Evolutionary conservation across 441 rosid species (phyloP), one percentile per base, ranked within the genome.

Genomic region (Bocquillonia castaneifolia): DNA sequence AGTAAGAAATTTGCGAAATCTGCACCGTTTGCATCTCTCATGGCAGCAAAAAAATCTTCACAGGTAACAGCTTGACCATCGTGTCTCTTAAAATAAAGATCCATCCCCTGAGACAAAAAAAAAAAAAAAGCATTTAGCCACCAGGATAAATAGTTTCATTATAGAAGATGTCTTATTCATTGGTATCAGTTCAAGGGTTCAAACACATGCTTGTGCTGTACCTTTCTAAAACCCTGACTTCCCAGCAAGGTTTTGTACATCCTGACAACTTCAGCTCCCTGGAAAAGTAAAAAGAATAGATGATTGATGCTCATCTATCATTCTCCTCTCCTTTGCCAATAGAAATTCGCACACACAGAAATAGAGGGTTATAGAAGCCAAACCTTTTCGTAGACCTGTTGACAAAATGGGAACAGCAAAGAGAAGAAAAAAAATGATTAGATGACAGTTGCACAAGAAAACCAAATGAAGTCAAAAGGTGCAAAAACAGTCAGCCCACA

Each of bases 261-360:
- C 91, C 98, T 83, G 59, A 94, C 98, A 68, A 94, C 99, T 85
- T 94, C 98, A 72, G 99, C 99, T 82, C 99, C 99, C 99, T 94
- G 77, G 66, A 44, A 67, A n/a, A n/a, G n/a, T n/a, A n/a, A 64
- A 12, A 60, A 47, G 54, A 58, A 53, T 64, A 64, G 72, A 51
- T 23, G 53, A 52, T 70, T 31, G 44, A 78, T 28, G 42, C 39
- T 15, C 73, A 54, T 77, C 39, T 25, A 57, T 37, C 20, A 14
- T 51, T 59, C 63, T 15, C 42, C 6, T 23, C 17, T 14, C 39
- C 45, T 34, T 17, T 1, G 8, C 18, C 40, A 4, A 5, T 34
- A 63, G 10, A 55, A 52, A 28, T 55, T 48, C 18, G 64, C 51
- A 39, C 26, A 58, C 48, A 39, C 59, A 37, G n/a, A 58, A 34